Base-by-base conservation (phyloP, 148 eudicot genomes). In the Rhododendron mucronatum region DNA sequence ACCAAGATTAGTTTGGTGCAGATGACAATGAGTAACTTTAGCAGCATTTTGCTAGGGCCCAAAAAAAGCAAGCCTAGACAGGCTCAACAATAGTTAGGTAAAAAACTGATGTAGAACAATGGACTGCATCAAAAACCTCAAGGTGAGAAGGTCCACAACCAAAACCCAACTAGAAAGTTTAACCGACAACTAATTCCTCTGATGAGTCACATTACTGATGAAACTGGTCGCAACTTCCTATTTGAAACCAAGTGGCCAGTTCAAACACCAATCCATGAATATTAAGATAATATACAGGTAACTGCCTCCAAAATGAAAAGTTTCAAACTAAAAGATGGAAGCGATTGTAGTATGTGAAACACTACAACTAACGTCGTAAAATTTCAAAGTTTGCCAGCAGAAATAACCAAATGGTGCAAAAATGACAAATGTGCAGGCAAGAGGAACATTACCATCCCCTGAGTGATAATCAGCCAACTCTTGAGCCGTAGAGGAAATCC, bases 381-480 rank as follows among this genome's bases (percentile, higher is more conserved):
- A 5, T 83, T 41, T 41, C 3, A 23, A 65, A 63, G n/a, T 63
- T 82, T 63, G 33, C 37, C 4, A 23, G 41, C 30, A 78, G 18
- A 30, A 51, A 82, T 18, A 37, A 18, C 14, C 47, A 20, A 82
- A 65, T 63, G 55, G 81, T 76, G 81, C 78, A 76, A 21, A 86
- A 73, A 73, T 51, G 20, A 82, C 2, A 65, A 69, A 83, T 41
- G 85, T 10, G 39, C 28, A 80, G 67, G 61, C 48, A 88, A 79
- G 20, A 47, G 21, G 79, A 73, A 86, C 14, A 53, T 75, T 94
- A 97, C 99, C 99, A 90, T 97, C 98, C 86, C 98, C 98, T 41
- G 99, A 97, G 90, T 97, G 98, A 91, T 95, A 95, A 88, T 97
- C 96, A 79, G 96, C 95, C 93, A 97, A 92, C 91, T 97, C 99